phyloP scores from a whole-genome alignment of 2,329 filamentous ascomycete genomes.

The Colletotrichum gloeosporioides region DNA sequence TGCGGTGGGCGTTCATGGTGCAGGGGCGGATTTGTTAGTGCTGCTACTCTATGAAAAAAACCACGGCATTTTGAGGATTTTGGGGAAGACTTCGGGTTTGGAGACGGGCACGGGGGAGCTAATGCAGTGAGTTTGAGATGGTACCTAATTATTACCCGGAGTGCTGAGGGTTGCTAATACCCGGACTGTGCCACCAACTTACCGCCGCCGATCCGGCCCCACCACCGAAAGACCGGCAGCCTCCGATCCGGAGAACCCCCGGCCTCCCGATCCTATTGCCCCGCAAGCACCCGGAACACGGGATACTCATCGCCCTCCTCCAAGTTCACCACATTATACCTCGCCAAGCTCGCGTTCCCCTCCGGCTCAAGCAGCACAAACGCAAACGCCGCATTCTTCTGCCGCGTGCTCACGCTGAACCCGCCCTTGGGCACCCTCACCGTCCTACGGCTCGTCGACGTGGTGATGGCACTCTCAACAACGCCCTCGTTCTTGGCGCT shows the following conservation, averaged over 20 bases:
- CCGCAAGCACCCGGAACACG: constrained; percentile 26
- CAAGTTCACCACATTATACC: constrained; percentile 32
- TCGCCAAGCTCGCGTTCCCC: constrained; percentile 33
- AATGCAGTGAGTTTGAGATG: not conserved
- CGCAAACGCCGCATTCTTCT: constrained; percentile 34
- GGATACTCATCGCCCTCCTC: constrained; percentile 33
- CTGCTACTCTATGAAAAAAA: not conserved
- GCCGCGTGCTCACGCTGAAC: constrained; percentile 33
- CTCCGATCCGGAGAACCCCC: not conserved
- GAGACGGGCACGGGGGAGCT: not conserved
- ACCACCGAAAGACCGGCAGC: not conserved
- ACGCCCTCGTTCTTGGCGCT: constrained; percentile 31
- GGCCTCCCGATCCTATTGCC: not conserved
- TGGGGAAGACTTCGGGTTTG: not conserved
- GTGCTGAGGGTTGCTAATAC: not conserved
- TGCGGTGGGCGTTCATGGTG: not conserved
- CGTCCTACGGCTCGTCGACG: constrained; percentile 16
- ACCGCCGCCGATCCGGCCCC: not conserved
- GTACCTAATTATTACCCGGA: not conserved
- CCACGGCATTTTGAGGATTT: not conserved
- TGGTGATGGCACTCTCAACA: constrained; percentile 24
- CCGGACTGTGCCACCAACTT: not conserved
- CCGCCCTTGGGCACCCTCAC: constrained; percentile 30
- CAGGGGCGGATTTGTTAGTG: not conserved
- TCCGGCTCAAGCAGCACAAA: constrained; percentile 35